These are phyloP conservation scores for Pythium plurisporium DNA, from an alignment of 352 stramenopile species.

Conservation along the genomic window DNA sequence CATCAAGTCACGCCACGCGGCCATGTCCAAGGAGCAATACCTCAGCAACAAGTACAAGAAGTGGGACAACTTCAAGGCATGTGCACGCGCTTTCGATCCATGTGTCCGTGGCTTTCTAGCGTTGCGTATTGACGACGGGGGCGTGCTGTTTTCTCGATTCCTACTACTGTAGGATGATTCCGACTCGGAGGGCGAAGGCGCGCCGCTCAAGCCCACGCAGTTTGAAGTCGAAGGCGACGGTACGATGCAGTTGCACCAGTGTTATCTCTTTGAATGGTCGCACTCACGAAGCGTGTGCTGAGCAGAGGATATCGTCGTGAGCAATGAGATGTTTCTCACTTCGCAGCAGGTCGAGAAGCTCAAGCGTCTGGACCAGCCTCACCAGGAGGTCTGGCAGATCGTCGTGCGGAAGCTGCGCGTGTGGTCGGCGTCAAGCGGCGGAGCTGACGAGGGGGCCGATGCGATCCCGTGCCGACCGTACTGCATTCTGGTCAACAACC, in stretches of 20 bases:
- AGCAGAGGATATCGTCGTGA: slow-evolving; percentile 73
- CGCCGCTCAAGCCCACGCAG: slow-evolving; percentile 66
- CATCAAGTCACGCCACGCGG: neutral
- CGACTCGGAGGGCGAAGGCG: slow-evolving; percentile 46
- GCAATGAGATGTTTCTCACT: slow-evolving; percentile 62
- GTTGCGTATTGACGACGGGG: slow-evolving; percentile 1
- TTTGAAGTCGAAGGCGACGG: slow-evolving; percentile 80
- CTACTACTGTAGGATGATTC: slow-evolving; percentile 46
- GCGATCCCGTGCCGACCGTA: slow-evolving; percentile 76
- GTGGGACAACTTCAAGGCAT: slow-evolving; percentile 82
- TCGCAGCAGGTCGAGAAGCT: slow-evolving; percentile 62
- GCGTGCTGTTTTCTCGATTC: too few relatives aligned
- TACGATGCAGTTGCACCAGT: slow-evolving; percentile 13
- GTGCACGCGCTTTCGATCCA: neutral
- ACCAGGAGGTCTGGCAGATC: slow-evolving; percentile 85
- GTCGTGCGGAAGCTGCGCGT: slow-evolving; percentile 84
- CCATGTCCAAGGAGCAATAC: slow-evolving; percentile 58
- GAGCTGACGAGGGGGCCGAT: slow-evolving; percentile 47
- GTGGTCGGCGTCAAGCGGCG: slow-evolving; percentile 73
- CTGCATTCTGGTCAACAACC: slow-evolving; percentile 84
- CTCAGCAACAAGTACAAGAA: slow-evolving; percentile 88
- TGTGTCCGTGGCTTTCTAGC: neutral
- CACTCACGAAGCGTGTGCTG: neutral
- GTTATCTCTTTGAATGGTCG: neutral
- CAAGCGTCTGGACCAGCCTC: slow-evolving; percentile 65